These are phyloP conservation scores for Paralagenidium karlingii DNA, from an alignment of 352 stramenopile genomes.

Conservation along the genomic window DNA sequence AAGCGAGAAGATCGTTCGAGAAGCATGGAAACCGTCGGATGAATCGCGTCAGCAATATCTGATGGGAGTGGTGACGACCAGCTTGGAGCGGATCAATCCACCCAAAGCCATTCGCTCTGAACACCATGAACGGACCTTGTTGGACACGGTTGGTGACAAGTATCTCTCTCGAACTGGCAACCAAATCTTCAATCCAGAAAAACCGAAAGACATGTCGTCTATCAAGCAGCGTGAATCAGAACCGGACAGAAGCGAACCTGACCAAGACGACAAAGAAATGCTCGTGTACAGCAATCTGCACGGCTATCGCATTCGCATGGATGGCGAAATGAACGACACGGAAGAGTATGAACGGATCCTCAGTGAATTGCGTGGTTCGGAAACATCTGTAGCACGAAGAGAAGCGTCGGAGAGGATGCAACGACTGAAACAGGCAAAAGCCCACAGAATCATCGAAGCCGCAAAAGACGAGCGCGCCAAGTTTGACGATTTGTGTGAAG, in stretches of 20 bases:
- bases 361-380: slow-evolving; percentile 35
- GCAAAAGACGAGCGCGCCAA: slow-evolving; percentile 46
- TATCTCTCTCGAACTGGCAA: slow-evolving; percentile 1
- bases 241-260: not conserved
- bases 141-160: no score
- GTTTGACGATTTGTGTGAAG: slow-evolving; percentile 12
- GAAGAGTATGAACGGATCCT: slow-evolving; percentile 68
- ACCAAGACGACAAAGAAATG: not conserved
- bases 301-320: slow-evolving; percentile 56
- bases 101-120: slow-evolving; percentile 12
- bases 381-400: slow-evolving; percentile 18
- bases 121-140: slow-evolving; percentile 24
- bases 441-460: slow-evolving; percentile 10
- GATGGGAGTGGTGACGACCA: not conserved
- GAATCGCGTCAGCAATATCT: no score
- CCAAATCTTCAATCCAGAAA: no score
- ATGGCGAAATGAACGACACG: slow-evolving; percentile 42
- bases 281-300: slow-evolving; percentile 75
- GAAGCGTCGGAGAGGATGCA: slow-evolving; percentile 3
- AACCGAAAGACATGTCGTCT: not conserved
- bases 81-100: slow-evolving; percentile 14
- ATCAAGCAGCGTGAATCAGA: not conserved
- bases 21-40: slow-evolving; percentile 1
- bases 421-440: slow-evolving; percentile 16
- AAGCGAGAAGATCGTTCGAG: not conserved